phyloP scores from a whole-genome alignment of 331 rosid genomes.

The Saraca asoca region DNA sequence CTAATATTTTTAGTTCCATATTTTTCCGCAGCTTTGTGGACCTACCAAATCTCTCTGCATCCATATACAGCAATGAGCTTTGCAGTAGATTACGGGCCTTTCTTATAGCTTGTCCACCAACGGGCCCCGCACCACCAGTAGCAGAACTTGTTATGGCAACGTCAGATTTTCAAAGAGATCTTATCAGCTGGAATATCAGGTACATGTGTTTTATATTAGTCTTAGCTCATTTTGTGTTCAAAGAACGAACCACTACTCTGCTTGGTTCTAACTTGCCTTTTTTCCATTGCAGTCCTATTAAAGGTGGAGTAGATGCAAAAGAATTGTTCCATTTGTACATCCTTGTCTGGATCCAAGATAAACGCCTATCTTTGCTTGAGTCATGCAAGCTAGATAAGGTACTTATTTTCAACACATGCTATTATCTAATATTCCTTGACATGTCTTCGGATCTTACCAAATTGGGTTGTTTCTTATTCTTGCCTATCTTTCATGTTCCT shows the following conservation, averaged over 20 bases:
- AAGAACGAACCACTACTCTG: constrained; percentile 19
- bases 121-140: constrained; percentile 82
- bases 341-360: constrained; percentile 92
- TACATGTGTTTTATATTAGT: constrained; percentile 32
- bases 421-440: constrained; percentile 14
- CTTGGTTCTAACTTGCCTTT: constrained; percentile 7
- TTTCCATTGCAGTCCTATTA: constrained; percentile 59
- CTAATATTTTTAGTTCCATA: constrained; percentile 33
- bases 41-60: constrained; percentile 86
- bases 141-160: constrained; percentile 94
- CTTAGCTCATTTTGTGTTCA: constrained; percentile 1
- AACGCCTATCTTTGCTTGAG: constrained; percentile 81
- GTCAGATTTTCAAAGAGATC: constrained; percentile 93
- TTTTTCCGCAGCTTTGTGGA: constrained; percentile 76
- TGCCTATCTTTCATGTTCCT: neutral
- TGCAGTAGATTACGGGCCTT: constrained; percentile 83
- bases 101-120: constrained; percentile 95
- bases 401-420: constrained; percentile 23
- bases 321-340: constrained; percentile 92
- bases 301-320: constrained; percentile 96
- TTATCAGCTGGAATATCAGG: constrained; percentile 75
- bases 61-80: constrained; percentile 91
- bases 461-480: constrained; percentile 14
- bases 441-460: neutral
- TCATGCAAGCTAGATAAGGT: constrained; percentile 95